Conservation (phyloP, 2,329 filamentous ascomycete genomes). For the Calonectria pauciramosa region DNA sequence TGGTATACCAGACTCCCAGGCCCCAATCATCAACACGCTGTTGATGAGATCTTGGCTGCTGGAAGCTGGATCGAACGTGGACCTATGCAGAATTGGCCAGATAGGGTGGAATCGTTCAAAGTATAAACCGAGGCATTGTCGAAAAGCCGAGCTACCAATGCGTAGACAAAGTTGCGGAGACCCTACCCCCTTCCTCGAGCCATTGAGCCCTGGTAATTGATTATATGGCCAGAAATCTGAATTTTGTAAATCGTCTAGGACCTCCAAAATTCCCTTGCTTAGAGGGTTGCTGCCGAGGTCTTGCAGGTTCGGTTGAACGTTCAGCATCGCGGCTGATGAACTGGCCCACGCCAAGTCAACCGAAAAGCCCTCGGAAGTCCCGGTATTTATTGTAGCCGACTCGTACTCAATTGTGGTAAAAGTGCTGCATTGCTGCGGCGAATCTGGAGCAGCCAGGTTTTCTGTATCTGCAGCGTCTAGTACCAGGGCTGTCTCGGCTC, state of each 20-base stretch:
- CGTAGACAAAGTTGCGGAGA: background rate
- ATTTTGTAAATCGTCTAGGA: background rate
- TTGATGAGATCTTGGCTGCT: background rate
- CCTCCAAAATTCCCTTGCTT: background rate
- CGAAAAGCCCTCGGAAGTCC: no score
- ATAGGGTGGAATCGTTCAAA: background rate
- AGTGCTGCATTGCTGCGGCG: no score
- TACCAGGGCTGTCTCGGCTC: no score
- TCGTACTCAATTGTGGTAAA: no score
- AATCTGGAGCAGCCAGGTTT: no score
- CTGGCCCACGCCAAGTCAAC: background rate
- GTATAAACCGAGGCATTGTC: background rate
- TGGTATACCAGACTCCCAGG: background rate
- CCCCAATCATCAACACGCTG: background rate
- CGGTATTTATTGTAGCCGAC: no score
- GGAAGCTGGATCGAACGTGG: background rate
- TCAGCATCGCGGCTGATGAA: no score
- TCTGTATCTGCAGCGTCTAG: no score
- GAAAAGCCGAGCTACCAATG: background rate
- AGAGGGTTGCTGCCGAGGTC: background rate
- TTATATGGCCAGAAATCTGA: background rate
- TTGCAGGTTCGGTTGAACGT: background rate
- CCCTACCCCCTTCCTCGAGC: fast-evolving
- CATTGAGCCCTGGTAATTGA: background rate
- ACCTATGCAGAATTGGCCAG: background rate